phyloP scores from a whole-genome alignment of 306 rosid genomes.

The Gastrolobium bilobum region DNA sequence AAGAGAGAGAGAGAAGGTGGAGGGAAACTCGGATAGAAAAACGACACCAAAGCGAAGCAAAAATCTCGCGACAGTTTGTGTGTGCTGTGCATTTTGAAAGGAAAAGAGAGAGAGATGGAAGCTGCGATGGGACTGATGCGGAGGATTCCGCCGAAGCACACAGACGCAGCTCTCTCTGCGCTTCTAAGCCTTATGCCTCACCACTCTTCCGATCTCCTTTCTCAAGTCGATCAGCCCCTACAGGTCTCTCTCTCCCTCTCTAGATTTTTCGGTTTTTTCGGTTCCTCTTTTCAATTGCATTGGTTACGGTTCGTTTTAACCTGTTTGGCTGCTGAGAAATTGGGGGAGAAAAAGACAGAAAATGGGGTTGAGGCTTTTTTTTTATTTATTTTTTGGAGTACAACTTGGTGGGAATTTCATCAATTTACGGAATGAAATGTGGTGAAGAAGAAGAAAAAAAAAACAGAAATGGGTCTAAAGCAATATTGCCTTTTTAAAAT shows the following conservation, averaged over 20 bases:
- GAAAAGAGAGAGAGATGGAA: slow-evolving; percentile 62
- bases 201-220: slow-evolving; percentile 93
- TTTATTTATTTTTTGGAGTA: background rate
- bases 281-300: background rate
- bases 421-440: slow-evolving; percentile 2
- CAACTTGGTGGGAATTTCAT: background rate
- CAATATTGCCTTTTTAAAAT: background rate
- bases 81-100: background rate
- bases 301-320: background rate
- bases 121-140: slow-evolving; percentile 99
- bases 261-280: slow-evolving; percentile 7
- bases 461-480: background rate
- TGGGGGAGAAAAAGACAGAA: background rate
- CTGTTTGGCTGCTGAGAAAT: slow-evolving; percentile 14
- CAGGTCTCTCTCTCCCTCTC: slow-evolving; percentile 64
- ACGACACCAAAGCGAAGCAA: slow-evolving; percentile 1
- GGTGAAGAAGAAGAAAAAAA: background rate
- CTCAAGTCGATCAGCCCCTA: slow-evolving; percentile 99
- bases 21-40: slow-evolving; percentile 71
- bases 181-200: slow-evolving; percentile 91
- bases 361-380: background rate
- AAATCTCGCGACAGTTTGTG: background rate
- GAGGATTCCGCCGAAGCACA: slow-evolving; percentile 88
- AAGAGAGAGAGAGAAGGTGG: slow-evolving; percentile 31
- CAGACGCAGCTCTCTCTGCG: slow-evolving; percentile 92